These are phyloP conservation scores for Lachnellula suecica DNA, from an alignment of 2,329 filamentous ascomycete genomes.

Conservation along the genomic window DNA sequence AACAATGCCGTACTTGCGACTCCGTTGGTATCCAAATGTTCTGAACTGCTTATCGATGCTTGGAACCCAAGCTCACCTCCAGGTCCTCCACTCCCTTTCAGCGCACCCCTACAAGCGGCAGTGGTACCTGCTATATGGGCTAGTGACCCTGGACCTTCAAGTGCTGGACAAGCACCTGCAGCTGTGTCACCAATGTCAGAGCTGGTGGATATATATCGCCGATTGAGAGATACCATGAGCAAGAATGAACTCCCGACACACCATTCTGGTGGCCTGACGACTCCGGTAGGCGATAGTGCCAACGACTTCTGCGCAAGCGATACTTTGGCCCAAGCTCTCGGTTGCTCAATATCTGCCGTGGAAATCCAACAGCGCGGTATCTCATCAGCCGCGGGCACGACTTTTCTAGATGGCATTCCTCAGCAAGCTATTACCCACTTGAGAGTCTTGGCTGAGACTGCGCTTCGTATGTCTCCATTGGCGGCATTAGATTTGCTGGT, in stretches of 20 bases:
- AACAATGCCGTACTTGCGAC: slow-evolving; percentile 23
- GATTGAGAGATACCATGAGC: slow-evolving; percentile 57
- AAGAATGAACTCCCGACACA: slow-evolving; percentile 51
- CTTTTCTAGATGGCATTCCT: slow-evolving; percentile 79
- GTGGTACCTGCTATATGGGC: slow-evolving; percentile 24
- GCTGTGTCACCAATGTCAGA: slow-evolving; percentile 46
- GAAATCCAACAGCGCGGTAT: slow-evolving; percentile 92
- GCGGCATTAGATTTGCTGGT: slow-evolving; percentile 61
- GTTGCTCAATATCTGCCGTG: slow-evolving; percentile 80
- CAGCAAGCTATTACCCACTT: slow-evolving; percentile 83
- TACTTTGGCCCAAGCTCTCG: slow-evolving; percentile 65
- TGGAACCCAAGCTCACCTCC: slow-evolving; percentile 30
- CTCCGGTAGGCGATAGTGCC: slow-evolving; percentile 10
- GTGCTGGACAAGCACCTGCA: slow-evolving; percentile 37
- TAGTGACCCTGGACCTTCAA: slow-evolving; percentile 37
- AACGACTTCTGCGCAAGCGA: slow-evolving; percentile 55
- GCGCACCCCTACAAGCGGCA: slow-evolving; percentile 27
- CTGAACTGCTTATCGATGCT: slow-evolving; percentile 30
- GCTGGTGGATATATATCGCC: slow-evolving; percentile 58
- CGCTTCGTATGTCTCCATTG: slow-evolving; percentile 78
- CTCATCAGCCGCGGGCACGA: slow-evolving; percentile 70
- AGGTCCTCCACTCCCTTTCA: slow-evolving; percentile 6
- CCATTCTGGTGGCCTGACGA: slow-evolving; percentile 24
- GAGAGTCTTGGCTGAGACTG: slow-evolving; percentile 84
- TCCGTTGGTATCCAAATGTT: slow-evolving; percentile 23